Conservation (phyloP, 768 basidiomycete genomes). For the Aureoboletus auriporus region DNA sequence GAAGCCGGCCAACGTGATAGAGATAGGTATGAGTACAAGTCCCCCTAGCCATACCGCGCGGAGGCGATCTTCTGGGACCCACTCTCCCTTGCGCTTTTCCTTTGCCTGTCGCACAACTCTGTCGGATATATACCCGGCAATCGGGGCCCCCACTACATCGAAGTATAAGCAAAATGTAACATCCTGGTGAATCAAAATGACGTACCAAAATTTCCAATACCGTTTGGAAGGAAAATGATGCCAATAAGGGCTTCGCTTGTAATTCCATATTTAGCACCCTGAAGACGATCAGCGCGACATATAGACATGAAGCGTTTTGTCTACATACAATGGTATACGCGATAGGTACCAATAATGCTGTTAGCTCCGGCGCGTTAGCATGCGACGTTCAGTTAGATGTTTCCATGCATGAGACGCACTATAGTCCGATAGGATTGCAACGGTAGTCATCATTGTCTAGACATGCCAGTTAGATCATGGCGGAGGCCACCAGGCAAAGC, state of each 20-base stretch:
- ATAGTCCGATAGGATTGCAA: conserved; percentile 25
- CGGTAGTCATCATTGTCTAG: conserved; percentile 41
- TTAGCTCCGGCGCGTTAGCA: background rate
- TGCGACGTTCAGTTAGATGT: background rate
- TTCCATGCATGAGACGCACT: conserved; percentile 28
- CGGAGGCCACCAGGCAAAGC: background rate
- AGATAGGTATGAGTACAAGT: conserved; percentile 48
- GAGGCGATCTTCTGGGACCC: conserved; percentile 69
- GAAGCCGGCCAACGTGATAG: conserved; percentile 46
- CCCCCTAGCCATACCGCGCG: conserved; percentile 47
- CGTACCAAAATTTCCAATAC: conserved; percentile 25
- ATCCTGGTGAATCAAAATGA: background rate
- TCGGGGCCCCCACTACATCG: conserved; percentile 50
- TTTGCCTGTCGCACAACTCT: conserved; percentile 44
- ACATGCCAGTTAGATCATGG: background rate
- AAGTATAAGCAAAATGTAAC: background rate
- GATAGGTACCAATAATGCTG: conserved; percentile 52
- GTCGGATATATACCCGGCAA: conserved; percentile 61
- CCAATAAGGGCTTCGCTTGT: conserved; percentile 20
- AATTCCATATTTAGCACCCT: conserved; percentile 46
- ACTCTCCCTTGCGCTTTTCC: conserved; percentile 46
- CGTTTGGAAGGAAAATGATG: conserved; percentile 22
- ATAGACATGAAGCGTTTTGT: background rate
- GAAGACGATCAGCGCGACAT: background rate
- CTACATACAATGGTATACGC: conserved; percentile 60